These are phyloP conservation scores for Ceratobasidium sp. DNA, from an alignment of 1,284 basidiomycete species.

Conservation along the genomic window DNA sequence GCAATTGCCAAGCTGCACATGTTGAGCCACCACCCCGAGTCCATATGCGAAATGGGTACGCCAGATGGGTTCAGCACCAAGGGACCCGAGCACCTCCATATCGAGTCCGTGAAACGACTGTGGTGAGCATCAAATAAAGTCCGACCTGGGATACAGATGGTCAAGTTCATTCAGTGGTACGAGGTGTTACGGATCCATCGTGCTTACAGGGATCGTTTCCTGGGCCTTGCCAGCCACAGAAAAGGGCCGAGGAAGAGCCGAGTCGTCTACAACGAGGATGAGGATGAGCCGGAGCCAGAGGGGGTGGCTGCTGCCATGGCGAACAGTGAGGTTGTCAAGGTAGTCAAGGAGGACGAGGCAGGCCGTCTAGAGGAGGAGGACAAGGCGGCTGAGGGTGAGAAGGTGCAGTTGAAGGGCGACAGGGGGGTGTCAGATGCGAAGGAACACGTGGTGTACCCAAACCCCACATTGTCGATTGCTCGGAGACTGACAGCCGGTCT, in stretches of 20 bases:
- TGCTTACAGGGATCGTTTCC: neutral
- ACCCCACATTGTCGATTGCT: neutral
- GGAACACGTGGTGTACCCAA: neutral
- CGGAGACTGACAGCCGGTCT: neutral
- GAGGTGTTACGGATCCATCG: constrained; percentile 8
- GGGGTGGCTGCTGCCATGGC: too few relatives aligned
- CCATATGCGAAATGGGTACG: constrained; percentile 37
- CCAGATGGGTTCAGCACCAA: constrained; percentile 41
- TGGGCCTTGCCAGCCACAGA: too few relatives aligned
- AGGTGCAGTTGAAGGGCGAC: too few relatives aligned
- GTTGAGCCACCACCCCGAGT: constrained; percentile 21
- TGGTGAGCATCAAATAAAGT: constrained; percentile 43
- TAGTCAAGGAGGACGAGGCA: too few relatives aligned
- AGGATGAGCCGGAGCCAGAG: too few relatives aligned
- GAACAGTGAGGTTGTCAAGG: too few relatives aligned
- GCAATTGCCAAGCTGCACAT: constrained; percentile 40
- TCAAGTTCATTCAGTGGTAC: constrained; percentile 29
- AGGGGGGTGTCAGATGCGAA: constrained; percentile 8
- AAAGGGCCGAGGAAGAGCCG: neutral
- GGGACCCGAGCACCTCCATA: constrained; percentile 41
- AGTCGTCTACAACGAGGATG: constrained; percentile 1
- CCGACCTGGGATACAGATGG: constrained; percentile 36
- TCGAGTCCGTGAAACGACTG: too few relatives aligned
- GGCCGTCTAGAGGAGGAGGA: neutral
- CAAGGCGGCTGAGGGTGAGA: too few relatives aligned